Evolutionary conservation across 495 filamentous ascomycete genomes (phyloP).

Genomic region (Aspergillus conjunctus): DNA sequence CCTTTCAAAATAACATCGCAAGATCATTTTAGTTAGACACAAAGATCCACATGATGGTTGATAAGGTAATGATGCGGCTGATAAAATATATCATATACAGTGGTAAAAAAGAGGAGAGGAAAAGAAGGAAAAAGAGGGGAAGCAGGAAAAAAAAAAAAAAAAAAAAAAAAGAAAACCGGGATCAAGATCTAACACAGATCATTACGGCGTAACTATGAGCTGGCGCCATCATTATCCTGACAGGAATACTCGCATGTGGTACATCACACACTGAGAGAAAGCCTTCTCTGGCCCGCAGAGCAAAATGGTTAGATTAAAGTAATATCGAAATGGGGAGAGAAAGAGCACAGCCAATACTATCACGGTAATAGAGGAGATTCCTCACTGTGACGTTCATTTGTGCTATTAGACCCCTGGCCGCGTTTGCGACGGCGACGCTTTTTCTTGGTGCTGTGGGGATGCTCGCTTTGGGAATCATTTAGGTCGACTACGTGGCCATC

Average conservation of each 20-base stretch:
- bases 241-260: background rate
- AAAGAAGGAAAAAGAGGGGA: too few species aligned
- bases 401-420: slow-evolving; percentile 23
- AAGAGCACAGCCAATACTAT: background rate
- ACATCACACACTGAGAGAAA: slow-evolving; percentile 1
- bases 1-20: background rate
- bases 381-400: slow-evolving; percentile 21
- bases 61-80: background rate
- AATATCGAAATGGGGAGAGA: background rate
- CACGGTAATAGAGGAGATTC: slow-evolving; percentile 27
- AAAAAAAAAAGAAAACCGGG: background rate
- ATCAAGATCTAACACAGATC: background rate
- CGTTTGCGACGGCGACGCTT: slow-evolving; percentile 37
- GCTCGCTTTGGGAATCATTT: slow-evolving; percentile 16
- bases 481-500: slow-evolving; percentile 20
- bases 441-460: slow-evolving; percentile 26
- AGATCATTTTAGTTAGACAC: background rate
- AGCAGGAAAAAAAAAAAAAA: background rate
- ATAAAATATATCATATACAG: background rate
- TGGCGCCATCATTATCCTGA: background rate
- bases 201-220: slow-evolving; percentile 2
- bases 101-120: background rate
- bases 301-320: slow-evolving; percentile 1
- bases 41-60: background rate
- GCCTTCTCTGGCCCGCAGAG: slow-evolving; percentile 28